Conservation (phyloP, 768 basidiomycete genomes). For the Rhodotorula taiwanensis region DNA sequence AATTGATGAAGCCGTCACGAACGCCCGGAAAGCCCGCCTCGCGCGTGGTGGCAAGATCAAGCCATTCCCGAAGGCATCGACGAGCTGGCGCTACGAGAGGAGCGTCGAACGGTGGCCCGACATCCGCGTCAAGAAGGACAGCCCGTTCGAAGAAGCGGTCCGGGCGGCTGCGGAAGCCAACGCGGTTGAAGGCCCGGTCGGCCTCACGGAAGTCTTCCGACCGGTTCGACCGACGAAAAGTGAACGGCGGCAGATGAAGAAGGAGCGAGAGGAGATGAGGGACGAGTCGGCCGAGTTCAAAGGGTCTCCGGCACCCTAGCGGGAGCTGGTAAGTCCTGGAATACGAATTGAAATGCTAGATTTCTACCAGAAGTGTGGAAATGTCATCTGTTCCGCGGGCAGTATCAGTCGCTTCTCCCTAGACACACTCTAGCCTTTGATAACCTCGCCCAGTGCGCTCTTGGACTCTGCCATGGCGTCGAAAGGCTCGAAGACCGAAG, state of each 20-base stretch:
- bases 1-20: not conserved
- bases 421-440: too few species aligned
- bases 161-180: slow-evolving; percentile 2
- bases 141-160: not conserved
- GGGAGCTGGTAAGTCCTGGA: too few species aligned
- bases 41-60: not conserved
- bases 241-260: not conserved
- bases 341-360: too few species aligned
- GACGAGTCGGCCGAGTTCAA: too few species aligned
- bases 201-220: not conserved
- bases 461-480: not conserved
- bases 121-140: not conserved
- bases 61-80: not conserved
- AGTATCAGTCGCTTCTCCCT: too few species aligned
- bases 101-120: not conserved
- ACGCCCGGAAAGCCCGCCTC: not conserved
- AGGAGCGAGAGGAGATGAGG: not conserved
- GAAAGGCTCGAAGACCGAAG: slow-evolving; percentile 38
- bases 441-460: not conserved
- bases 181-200: not conserved
- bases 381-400: too few species aligned
- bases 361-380: too few species aligned
- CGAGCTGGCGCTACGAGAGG: not conserved
- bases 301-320: too few species aligned
- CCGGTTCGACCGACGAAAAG: not conserved